Conservation (phyloP, 2,329 filamentous ascomycete species). For the Trichoderma gracile region DNA sequence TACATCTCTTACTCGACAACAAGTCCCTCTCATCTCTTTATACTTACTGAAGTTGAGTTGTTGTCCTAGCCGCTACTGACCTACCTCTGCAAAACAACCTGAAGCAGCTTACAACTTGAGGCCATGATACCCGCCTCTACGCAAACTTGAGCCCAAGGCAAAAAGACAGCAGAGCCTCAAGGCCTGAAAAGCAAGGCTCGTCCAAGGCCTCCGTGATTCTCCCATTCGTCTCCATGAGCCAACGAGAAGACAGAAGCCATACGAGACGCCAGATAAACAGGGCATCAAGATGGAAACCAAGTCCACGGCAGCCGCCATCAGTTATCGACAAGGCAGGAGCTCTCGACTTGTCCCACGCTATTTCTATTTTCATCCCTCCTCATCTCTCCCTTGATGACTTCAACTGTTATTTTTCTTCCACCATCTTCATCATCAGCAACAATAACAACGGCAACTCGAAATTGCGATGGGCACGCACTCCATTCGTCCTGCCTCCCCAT, state of each 20-base stretch:
- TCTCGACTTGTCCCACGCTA: background rate
- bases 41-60: too few species aligned
- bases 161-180: background rate
- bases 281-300: background rate
- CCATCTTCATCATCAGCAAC: background rate
- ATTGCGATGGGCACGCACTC: slow-evolving; percentile 1
- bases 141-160: slow-evolving; percentile 2
- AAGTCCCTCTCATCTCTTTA: too few species aligned
- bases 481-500: slow-evolving; percentile 5
- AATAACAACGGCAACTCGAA: background rate
- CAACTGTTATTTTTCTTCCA: background rate
- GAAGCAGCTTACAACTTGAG: background rate
- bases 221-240: slow-evolving; percentile 14
- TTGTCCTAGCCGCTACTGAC: too few species aligned
- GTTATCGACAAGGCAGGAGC: background rate
- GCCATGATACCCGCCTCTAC: background rate
- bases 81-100: background rate
- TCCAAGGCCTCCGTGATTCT: slow-evolving; percentile 1
- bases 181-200: background rate
- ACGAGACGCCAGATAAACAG: slow-evolving; percentile 1
- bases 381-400: background rate
- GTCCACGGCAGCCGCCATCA: slow-evolving; percentile 16
- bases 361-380: background rate
- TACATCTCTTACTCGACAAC: too few species aligned
- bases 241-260: slow-evolving; percentile 1